phyloP scores from a whole-genome alignment of 768 basidiomycete genomes.

The Rhodotorula kratochvilovae region DNA sequence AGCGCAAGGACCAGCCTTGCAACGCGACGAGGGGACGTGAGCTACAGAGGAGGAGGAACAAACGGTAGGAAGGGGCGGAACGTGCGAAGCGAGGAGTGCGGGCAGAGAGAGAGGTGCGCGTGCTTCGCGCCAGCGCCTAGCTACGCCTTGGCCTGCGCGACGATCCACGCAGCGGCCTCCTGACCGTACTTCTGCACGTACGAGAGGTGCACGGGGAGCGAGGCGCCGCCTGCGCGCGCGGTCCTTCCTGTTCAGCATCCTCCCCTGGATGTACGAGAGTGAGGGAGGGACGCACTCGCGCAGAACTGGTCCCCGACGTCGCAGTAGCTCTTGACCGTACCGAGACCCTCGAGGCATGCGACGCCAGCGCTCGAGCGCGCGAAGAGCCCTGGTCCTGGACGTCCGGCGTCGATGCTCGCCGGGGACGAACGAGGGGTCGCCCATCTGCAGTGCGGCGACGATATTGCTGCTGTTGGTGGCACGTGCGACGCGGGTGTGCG shows the following conservation, averaged over 20 bases:
- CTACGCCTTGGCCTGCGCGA: too few relatives aligned
- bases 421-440: neutral
- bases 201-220: neutral
- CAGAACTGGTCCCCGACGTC: neutral
- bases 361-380: neutral
- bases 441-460: neutral
- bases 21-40: too few relatives aligned
- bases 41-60: too few relatives aligned
- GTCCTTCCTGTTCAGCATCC: too few relatives aligned
- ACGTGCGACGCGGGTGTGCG: too few relatives aligned
- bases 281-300: neutral
- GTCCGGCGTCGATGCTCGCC: conserved; percentile 3
- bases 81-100: too few relatives aligned
- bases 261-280: too few relatives aligned
- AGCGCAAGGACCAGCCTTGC: too few relatives aligned
- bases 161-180: neutral
- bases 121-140: too few relatives aligned
- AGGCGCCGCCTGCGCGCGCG: neutral
- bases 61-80: too few relatives aligned
- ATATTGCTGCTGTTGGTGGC: neutral
- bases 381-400: neutral
- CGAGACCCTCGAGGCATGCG: neutral
- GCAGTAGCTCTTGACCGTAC: neutral
- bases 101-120: too few relatives aligned
- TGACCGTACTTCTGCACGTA: neutral